Percentiles rank a stretch among this genome's conserved stretches.
Evolutionary conservation across 306 rosid genomes (phyloP).

Genomic region (Acacia melanoxylon): DNA sequence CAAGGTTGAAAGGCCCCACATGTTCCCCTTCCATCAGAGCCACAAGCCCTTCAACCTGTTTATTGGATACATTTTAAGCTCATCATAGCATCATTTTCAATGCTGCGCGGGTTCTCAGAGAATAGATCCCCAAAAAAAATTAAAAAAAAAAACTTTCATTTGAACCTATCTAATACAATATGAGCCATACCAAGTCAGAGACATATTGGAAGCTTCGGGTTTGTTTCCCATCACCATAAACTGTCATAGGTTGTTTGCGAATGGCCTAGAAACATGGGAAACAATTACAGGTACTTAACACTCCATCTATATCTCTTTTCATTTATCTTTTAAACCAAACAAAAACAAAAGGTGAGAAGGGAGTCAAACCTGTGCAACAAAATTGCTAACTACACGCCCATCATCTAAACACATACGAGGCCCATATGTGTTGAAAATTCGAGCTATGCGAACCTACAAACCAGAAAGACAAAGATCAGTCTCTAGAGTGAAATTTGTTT

Average conservation of each 20-base stretch:
- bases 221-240: slow-evolving; percentile 95
- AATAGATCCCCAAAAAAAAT: neutral
- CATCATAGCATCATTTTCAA: slow-evolving; percentile 13
- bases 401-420: slow-evolving; percentile 99
- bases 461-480: slow-evolving; percentile 28
- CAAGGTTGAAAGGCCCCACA: slow-evolving; percentile 92
- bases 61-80: slow-evolving; percentile 26
- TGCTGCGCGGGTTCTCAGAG: slow-evolving; percentile 6
- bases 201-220: slow-evolving; percentile 99
- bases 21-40: slow-evolving; percentile 92
- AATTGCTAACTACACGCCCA: slow-evolving; percentile 97
- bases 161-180: slow-evolving; percentile 15
- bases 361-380: slow-evolving; percentile 85
- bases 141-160: slow-evolving; percentile 1
- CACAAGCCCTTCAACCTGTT: slow-evolving; percentile 83
- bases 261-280: slow-evolving; percentile 59
- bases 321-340: neutral
- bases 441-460: slow-evolving; percentile 93
- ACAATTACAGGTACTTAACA: slow-evolving; percentile 3
- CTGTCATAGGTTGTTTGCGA: slow-evolving; percentile 90
- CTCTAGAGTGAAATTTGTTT: slow-evolving; percentile 34
- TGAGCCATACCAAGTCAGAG: slow-evolving; percentile 78
- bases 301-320: neutral
- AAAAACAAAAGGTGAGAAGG: neutral
- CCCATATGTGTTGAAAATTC: slow-evolving; percentile 92